phyloP scores from a whole-genome alignment of 2,329 filamentous ascomycete species.

The Botrytis elliptica region DNA sequence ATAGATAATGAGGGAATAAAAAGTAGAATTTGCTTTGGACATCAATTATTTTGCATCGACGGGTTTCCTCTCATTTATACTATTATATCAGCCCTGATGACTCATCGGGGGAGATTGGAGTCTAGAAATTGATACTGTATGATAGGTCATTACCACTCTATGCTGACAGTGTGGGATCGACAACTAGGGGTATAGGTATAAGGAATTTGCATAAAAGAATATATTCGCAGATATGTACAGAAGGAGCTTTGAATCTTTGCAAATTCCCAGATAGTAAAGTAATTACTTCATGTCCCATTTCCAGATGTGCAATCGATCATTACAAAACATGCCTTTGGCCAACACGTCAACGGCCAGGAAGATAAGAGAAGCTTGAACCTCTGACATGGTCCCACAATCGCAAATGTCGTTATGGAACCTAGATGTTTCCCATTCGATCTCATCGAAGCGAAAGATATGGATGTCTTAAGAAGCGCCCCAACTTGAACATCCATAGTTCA shows the following conservation, averaged over 20 bases:
- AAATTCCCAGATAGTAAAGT: background rate
- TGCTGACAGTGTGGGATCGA: background rate
- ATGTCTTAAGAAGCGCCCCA: background rate
- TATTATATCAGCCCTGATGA: background rate
- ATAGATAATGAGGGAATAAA: background rate
- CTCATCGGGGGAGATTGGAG: background rate
- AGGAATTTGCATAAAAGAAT: background rate
- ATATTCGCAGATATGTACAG: background rate
- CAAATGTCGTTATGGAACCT: background rate
- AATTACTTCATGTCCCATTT: background rate
- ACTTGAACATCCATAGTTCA: background rate
- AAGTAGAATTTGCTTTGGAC: background rate
- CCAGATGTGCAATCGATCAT: background rate
- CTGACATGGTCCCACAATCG: background rate
- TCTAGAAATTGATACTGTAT: background rate
- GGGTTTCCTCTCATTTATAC: background rate
- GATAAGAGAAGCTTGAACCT: background rate
- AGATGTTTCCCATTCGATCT: fast-evolving
- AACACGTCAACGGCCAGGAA: background rate
- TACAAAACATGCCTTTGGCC: background rate
- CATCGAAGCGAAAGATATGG: background rate
- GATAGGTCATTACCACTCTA: background rate
- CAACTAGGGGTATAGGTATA: background rate
- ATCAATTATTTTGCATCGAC: background rate
- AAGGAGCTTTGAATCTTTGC: background rate